phyloP scores from a whole-genome alignment of 257 asterid species.

The Forsythia viridissima region DNA sequence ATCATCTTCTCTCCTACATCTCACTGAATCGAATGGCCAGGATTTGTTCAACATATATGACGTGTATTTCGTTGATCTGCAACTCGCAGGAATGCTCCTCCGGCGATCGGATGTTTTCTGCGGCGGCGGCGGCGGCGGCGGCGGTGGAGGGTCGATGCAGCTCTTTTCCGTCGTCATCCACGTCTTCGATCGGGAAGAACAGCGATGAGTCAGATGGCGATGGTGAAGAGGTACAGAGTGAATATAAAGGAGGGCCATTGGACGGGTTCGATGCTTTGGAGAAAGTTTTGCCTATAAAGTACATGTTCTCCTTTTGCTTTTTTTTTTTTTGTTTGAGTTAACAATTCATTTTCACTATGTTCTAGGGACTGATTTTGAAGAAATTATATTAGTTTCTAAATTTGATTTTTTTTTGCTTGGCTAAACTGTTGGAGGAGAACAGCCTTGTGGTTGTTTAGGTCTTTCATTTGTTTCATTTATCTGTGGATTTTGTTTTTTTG shows the following conservation, averaged over 20 bases:
- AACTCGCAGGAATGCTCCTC: background rate
- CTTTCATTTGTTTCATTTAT: background rate
- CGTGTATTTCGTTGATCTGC: slow-evolving; percentile 17
- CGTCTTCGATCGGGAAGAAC: slow-evolving; percentile 41
- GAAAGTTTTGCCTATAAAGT: background rate
- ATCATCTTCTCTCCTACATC: background rate
- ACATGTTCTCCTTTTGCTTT: background rate
- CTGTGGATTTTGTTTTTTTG: background rate
- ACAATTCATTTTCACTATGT: slow-evolving; percentile 12
- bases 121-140: background rate
- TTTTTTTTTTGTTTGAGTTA: background rate
- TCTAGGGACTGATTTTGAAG: background rate
- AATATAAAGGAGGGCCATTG: slow-evolving; percentile 27
- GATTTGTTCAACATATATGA: slow-evolving; percentile 19
- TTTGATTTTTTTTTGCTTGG: background rate
- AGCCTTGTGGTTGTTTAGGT: background rate
- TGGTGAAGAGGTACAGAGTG: slow-evolving; percentile 46
- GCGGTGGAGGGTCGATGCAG: background rate
- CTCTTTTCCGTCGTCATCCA: slow-evolving; percentile 22
- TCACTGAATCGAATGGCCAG: slow-evolving; percentile 31
- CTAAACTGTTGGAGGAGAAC: no score
- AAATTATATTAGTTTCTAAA: background rate
- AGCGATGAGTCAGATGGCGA: slow-evolving; percentile 17
- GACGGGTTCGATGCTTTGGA: background rate
- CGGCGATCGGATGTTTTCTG: slow-evolving; percentile 16